Evolutionary conservation across 192 early-diverging fungal species (phyloP).

Genomic region (Lobosporangium transversale): DNA sequence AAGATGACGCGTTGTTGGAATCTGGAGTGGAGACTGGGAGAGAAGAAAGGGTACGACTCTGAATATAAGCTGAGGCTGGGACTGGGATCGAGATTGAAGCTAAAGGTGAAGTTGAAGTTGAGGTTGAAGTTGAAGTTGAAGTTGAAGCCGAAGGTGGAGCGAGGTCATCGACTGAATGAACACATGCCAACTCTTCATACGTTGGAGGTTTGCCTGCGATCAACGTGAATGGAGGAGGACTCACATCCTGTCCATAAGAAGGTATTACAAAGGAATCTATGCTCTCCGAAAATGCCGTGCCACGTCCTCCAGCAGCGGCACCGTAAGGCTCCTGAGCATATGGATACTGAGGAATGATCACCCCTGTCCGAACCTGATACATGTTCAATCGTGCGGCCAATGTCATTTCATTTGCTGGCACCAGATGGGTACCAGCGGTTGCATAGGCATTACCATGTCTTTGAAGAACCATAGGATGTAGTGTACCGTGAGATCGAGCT

Average conservation of each 20-base stretch:
- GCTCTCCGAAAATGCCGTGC: not conserved
- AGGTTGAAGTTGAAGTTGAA: too few relatives aligned
- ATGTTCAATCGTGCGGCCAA: conserved; percentile 22
- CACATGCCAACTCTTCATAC: conserved; percentile 18
- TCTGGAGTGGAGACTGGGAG: too few relatives aligned
- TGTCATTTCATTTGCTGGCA: conserved; percentile 31
- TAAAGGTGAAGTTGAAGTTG: too few relatives aligned
- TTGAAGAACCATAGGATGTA: not conserved
- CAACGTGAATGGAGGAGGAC: conserved; percentile 33
- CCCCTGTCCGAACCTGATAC: conserved; percentile 13
- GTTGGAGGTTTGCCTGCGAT: conserved; percentile 21
- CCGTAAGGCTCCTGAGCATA: conserved; percentile 21
- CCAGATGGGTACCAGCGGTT: not conserved
- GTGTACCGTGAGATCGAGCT: not conserved
- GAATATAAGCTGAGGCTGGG: too few relatives aligned
- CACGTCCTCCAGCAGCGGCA: too few relatives aligned
- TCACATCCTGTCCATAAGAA: conserved; percentile 33
- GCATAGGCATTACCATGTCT: not conserved
- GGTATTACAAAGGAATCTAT: conserved; percentile 21
- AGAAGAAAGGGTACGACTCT: too few relatives aligned
- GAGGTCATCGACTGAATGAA: too few relatives aligned
- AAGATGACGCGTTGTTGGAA: too few relatives aligned
- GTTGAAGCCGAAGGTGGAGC: too few relatives aligned
- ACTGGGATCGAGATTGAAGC: too few relatives aligned
- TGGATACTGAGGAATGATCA: conserved; percentile 7